Evolutionary conservation across 345 rosid species (phyloP).

Genomic region (Excoecaria cochinchinensis): DNA sequence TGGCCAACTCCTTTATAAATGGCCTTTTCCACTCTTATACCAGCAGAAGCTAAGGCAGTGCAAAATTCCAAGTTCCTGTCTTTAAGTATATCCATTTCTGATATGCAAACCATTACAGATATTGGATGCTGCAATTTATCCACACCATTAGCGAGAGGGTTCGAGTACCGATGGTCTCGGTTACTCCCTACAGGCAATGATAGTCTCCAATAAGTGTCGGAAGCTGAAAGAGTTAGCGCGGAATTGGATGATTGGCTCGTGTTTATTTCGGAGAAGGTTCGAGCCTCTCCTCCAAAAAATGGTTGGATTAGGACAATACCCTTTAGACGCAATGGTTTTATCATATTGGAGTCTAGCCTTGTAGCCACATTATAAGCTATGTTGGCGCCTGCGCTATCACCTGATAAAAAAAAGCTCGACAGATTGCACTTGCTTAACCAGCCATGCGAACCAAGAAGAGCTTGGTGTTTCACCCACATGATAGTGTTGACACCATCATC

Average conservation of each 20-base stretch:
- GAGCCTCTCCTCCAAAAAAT: constrained; percentile 26
- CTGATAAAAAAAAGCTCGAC: constrained; percentile 19
- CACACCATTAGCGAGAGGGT: constrained; percentile 20
- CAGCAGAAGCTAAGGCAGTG: constrained; percentile 43
- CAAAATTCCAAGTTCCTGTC: constrained; percentile 62
- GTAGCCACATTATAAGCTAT: constrained; percentile 27
- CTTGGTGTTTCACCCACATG: constrained; percentile 25
- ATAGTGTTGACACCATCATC: constrained; percentile 24
- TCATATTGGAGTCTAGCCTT: constrained; percentile 7
- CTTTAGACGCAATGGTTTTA: constrained; percentile 15
- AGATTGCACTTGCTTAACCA: constrained; percentile 23
- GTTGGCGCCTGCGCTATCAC: constrained; percentile 36
- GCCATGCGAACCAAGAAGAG: constrained; percentile 19
- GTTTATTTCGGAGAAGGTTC: constrained; percentile 23
- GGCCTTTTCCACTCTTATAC: constrained; percentile 53
- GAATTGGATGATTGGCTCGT: constrained; percentile 22
- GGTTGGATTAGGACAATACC: constrained; percentile 33
- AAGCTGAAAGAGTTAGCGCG: constrained; percentile 23
- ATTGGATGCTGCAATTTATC: constrained; percentile 18
- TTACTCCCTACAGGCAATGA: constrained; percentile 25
- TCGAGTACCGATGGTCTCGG: constrained; percentile 33
- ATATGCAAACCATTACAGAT: constrained; percentile 20
- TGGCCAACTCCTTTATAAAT: constrained; percentile 72
- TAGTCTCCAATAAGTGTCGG: constrained; percentile 29
- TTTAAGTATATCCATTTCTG: constrained; percentile 51